These are phyloP conservation scores for Leccinum olivaceopallidum DNA, from an alignment of 768 basidiomycete genomes.

Conservation along the genomic window DNA sequence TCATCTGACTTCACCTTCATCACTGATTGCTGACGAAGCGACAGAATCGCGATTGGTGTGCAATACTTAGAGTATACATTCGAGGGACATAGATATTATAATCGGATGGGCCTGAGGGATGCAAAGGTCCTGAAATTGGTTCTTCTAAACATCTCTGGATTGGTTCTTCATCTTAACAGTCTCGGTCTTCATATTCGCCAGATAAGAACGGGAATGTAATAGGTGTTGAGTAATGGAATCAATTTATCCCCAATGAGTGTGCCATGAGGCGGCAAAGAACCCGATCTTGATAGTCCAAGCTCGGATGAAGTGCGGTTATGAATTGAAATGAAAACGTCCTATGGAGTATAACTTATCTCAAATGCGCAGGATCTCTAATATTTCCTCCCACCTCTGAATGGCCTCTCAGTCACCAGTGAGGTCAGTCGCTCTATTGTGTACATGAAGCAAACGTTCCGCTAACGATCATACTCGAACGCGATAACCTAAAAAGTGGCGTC, in stretches of 20 bases:
- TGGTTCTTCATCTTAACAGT: neutral
- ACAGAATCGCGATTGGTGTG: slow-evolving; percentile 54
- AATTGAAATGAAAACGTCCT: neutral
- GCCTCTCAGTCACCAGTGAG: slow-evolving; percentile 6
- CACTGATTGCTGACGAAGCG: slow-evolving; percentile 1
- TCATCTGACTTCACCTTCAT: neutral
- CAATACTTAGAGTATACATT: neutral
- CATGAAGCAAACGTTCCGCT: neutral
- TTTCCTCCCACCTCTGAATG: neutral
- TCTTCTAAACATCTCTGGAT: too few species aligned
- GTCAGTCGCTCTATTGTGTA: slow-evolving; percentile 1
- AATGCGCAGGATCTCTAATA: neutral
- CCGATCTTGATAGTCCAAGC: neutral
- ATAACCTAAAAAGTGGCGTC: neutral
- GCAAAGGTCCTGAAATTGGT: too few species aligned
- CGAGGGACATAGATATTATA: too few species aligned
- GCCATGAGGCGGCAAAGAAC: neutral
- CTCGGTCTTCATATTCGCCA: neutral
- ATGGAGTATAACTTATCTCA: neutral
- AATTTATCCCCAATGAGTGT: neutral
- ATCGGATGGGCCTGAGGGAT: too few species aligned
- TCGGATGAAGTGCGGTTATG: slow-evolving; percentile 5
- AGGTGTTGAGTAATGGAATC: neutral
- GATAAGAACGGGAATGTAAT: neutral
- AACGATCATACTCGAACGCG: neutral